phyloP scores from a whole-genome alignment of 108 stramenopile genomes.

The Discostella pseudostelligera region DNA sequence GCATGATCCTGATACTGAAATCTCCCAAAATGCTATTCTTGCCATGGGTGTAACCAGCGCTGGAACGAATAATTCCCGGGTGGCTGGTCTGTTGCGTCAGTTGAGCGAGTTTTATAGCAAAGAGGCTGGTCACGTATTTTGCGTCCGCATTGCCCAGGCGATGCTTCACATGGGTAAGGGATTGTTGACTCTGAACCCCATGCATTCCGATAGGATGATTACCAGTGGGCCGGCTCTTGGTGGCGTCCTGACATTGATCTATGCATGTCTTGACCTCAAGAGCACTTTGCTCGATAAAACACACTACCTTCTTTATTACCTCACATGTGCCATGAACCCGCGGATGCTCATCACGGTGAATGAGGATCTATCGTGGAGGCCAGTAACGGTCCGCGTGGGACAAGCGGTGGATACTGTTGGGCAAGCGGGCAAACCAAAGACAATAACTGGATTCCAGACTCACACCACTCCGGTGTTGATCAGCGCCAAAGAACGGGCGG shows the following conservation, averaged over 20 bases:
- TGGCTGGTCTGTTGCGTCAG: slow-evolving; percentile 96
- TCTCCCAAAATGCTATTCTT: slow-evolving; percentile 94
- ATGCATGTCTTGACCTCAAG: slow-evolving; percentile 92
- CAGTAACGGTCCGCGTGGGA: slow-evolving; percentile 97
- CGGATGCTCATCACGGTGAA: slow-evolving; percentile 98
- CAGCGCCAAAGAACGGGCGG: slow-evolving; percentile 92
- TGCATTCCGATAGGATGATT: slow-evolving; percentile 97
- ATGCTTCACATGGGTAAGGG: slow-evolving; percentile 99
- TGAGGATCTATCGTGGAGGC: slow-evolving; percentile 80
- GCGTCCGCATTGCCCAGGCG: slow-evolving; percentile 98
- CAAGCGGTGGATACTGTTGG: slow-evolving; percentile 99
- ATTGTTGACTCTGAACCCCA: slow-evolving; percentile 91
- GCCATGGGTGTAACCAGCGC: slow-evolving; percentile 95
- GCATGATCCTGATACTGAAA: slow-evolving; percentile 94
- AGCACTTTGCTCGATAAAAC: slow-evolving; percentile 94
- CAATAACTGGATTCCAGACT: slow-evolving; percentile 99
- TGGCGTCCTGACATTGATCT: slow-evolving; percentile 88
- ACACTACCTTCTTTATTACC: slow-evolving; percentile 95
- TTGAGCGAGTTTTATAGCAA: slow-evolving; percentile 96
- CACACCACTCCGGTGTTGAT: slow-evolving; percentile 98
- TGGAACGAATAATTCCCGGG: slow-evolving; percentile 98
- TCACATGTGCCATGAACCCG: slow-evolving; percentile 96
- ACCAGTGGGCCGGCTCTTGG: slow-evolving; percentile 87
- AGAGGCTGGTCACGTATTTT: slow-evolving; percentile 95
- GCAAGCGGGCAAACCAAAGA: slow-evolving; percentile 99